Evolutionary conservation across 768 basidiomycete genomes (phyloP), one percentile per base, ranked within the genome.

Genomic region (Xanthoconium purpureum): DNA sequence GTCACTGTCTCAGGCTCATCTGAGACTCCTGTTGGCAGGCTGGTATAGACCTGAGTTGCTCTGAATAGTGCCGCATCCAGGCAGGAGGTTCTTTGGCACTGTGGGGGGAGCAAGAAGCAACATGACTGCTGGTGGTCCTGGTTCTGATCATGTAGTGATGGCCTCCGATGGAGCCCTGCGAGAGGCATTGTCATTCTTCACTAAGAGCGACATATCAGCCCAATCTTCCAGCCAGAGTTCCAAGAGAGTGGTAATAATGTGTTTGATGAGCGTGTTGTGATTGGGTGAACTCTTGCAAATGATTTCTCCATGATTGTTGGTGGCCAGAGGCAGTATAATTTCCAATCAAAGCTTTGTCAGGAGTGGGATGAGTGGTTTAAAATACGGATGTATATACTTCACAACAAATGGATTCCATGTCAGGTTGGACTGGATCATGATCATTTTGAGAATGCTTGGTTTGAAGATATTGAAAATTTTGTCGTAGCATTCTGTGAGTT

Each of bases 401-500:
- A 47, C n/a, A 6, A 54, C 8, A 3, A 10, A 8, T 17, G 30
- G 45, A 0, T 4, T 28, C 35, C 51, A 52, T 7, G 24, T 52
- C 43, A 52, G 1, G n/a, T 52, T 8, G 3, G 20, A 52, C 11
- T 45, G 42, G 14, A 52, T 37, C 1, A 12, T 35, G 15, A 54
- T 24, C 14, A 32, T 55, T 29, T 55, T 55, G n/a, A 55, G 32
- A 0, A 55, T 29, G 11, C 58, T 56, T 5, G 20, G 58, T 12
- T 44, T 13, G 18, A 39, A 49, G 2, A 46, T 59, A 11, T 52
- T 49, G 50, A 56, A 59, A 5, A 52, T 30, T 10, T 47, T 47
- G 36, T 59, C 33, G 11, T n/a, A 59, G 40, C 58, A 59, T 10
- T 56, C 29, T 4, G 33, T 45, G 11, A 52, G 55, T 1, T 50